Evolutionary conservation across 306 rosid genomes (phyloP).

Genomic region (Vigna radiata): DNA sequence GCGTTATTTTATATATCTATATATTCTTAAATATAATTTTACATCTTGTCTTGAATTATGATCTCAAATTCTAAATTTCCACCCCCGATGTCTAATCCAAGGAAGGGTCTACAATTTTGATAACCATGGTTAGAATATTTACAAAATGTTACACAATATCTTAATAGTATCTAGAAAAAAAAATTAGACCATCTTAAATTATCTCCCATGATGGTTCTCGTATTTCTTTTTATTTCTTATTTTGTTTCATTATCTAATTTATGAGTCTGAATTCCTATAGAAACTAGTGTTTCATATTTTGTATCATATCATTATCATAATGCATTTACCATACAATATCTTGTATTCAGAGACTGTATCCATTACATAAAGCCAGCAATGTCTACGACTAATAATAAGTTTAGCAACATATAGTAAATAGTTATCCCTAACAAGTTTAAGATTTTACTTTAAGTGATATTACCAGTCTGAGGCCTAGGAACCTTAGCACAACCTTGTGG

Average conservation of each 20-base stretch:
- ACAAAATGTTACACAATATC: neutral
- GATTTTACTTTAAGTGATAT: neutral
- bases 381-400: neutral
- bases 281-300: neutral
- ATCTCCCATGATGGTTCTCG: neutral
- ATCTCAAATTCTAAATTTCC: neutral
- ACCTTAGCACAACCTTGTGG: neutral
- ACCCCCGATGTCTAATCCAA: neutral
- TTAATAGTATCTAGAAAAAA: neutral
- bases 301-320: neutral
- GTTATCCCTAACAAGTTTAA: neutral
- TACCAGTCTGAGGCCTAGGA: neutral
- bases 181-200: neutral
- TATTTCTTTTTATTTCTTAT: neutral
- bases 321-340: neutral
- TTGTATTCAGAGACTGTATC: neutral
- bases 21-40: too few species aligned
- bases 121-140: neutral
- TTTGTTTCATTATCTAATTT: neutral
- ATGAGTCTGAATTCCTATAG: neutral
- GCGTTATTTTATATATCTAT: neutral
- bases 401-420: neutral
- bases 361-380: neutral
- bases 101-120: neutral
- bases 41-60: neutral